phyloP scores from a whole-genome alignment of 768 basidiomycete species.

The Cyathus striatus region DNA sequence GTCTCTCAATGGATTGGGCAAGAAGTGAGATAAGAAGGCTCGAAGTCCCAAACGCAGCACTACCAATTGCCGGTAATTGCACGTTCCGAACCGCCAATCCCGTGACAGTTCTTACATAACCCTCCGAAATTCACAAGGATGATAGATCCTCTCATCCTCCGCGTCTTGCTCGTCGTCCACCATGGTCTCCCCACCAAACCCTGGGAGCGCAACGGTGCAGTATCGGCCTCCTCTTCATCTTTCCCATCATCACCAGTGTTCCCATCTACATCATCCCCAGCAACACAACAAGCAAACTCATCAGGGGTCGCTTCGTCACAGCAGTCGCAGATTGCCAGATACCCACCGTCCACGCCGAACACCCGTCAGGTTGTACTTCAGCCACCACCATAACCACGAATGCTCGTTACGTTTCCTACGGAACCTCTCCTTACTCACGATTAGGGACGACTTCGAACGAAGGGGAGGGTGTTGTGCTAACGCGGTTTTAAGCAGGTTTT shows the following conservation, averaged over 20 bases:
- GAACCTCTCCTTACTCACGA: slow-evolving; percentile 39
- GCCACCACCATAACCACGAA: slow-evolving; percentile 21
- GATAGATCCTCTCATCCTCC: no score
- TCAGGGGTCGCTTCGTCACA: slow-evolving; percentile 11
- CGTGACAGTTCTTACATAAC: no score
- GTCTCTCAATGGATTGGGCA: no score
- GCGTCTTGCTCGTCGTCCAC: no score
- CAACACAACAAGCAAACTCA: slow-evolving; percentile 10
- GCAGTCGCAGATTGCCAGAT: slow-evolving; percentile 4
- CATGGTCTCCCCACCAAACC: slow-evolving; percentile 89
- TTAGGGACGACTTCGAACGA: slow-evolving; percentile 16
- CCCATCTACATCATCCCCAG: slow-evolving; percentile 16
- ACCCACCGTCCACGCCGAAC: slow-evolving; percentile 59
- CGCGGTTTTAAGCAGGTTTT: no score
- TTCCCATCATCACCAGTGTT: no score
- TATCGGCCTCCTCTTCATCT: slow-evolving; percentile 23
- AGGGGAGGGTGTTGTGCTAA: no score
- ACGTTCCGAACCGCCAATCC: no score
- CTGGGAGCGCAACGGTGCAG: slow-evolving; percentile 66
- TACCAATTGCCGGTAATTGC: no score
- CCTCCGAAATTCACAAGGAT: no score
- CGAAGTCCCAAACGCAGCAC: no score
- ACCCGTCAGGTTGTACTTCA: slow-evolving; percentile 41
- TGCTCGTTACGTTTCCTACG: slow-evolving; percentile 30
- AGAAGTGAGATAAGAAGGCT: no score